Conservation (phyloP, 805 yeast species). For the Saccharomycopsis fodiens region DNA sequence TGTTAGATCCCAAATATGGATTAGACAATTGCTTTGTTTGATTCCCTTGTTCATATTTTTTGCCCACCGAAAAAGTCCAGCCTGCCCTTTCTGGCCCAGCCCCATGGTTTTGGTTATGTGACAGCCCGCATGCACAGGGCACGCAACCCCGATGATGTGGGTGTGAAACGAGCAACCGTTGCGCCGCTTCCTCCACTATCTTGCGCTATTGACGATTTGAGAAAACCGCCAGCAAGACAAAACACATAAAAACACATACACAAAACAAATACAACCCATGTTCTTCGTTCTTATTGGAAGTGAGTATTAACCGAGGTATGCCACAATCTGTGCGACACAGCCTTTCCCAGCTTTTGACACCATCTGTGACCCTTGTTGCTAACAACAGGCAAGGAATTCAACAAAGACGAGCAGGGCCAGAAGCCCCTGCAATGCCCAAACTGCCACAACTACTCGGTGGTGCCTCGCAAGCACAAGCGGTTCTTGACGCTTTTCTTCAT, state of each 20-base stretch:
- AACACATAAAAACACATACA: not conserved
- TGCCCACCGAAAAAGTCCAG: too few relatives aligned
- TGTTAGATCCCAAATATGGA: too few relatives aligned
- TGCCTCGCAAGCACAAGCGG: slow-evolving; percentile 44
- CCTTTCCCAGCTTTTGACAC: not conserved
- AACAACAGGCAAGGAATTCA: slow-evolving; percentile 17
- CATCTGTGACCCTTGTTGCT: not conserved
- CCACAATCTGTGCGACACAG: too few relatives aligned
- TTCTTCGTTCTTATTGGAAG: slow-evolving; percentile 19
- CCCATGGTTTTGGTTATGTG: too few relatives aligned
- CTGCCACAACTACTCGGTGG: slow-evolving; percentile 50
- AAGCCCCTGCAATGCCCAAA: slow-evolving; percentile 38
- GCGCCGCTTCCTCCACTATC: too few relatives aligned
- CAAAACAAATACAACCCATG: slow-evolving; percentile 33
- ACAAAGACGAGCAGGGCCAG: slow-evolving; percentile 9
- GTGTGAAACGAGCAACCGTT: too few relatives aligned
- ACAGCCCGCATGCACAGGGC: too few relatives aligned
- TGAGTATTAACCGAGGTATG: slow-evolving; percentile 8
- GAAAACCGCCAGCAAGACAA: slow-evolving; percentile 30
- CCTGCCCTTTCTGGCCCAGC: too few relatives aligned
- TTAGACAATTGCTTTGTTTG: too few relatives aligned
- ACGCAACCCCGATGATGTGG: too few relatives aligned
- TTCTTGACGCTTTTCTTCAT: slow-evolving; percentile 47
- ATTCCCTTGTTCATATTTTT: too few relatives aligned
- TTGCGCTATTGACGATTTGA: slow-evolving; percentile 28